These are phyloP conservation scores for Chrysanthemum seticuspe DNA, from an alignment of 129 eudicot genomes.

Conservation along the genomic window DNA sequence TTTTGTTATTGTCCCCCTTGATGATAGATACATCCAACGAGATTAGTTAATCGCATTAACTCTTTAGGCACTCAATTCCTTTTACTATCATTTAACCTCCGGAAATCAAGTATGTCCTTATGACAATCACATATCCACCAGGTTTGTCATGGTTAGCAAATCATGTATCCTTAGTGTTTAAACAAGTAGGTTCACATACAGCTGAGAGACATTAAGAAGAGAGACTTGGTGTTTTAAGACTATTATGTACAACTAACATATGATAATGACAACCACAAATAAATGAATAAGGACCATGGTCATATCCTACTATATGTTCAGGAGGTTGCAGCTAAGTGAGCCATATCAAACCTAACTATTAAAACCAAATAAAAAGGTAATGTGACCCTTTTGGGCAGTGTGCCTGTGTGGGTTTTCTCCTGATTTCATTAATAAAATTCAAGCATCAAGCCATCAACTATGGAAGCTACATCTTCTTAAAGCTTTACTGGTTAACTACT, in stretches of 20 bases:
- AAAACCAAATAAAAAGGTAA: not conserved
- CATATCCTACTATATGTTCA: too few relatives aligned
- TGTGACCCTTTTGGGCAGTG: slow-evolving; percentile 2
- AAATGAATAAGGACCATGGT: too few relatives aligned
- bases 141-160: not conserved
- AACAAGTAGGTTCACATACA: slow-evolving; percentile 11
- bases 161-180: slow-evolving; percentile 2
- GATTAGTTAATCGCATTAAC: not conserved
- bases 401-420: slow-evolving; percentile 13
- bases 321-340: too few relatives aligned
- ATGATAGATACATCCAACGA: not conserved
- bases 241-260: not conserved
- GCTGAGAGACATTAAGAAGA: slow-evolving; percentile 1
- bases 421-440: not conserved
- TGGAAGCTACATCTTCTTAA: not conserved
- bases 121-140: slow-evolving; percentile 12
- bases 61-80: not conserved
- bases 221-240: not conserved
- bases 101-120: not conserved
- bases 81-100: not conserved
- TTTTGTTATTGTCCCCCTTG: not conserved
- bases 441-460: not conserved
- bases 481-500: slow-evolving; percentile 7
- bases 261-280: not conserved
- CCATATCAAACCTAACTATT: slow-evolving; percentile 6